Conservation (phyloP, 169 alveolate genomes). For the Plasmodium vivax region DNA sequence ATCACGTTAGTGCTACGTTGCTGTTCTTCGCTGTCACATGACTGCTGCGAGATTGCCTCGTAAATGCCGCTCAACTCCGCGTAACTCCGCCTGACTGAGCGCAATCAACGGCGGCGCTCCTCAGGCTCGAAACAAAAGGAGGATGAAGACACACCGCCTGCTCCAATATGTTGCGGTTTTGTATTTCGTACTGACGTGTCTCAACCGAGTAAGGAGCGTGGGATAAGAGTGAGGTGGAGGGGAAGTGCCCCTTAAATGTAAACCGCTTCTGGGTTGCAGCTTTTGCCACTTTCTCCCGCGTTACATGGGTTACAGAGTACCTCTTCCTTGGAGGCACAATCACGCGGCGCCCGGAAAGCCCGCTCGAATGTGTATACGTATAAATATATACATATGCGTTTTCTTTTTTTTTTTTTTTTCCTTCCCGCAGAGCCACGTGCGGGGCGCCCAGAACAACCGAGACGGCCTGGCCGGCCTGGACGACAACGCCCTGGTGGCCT, state of each 20-base stretch:
- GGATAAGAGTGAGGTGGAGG: background rate
- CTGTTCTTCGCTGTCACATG: background rate
- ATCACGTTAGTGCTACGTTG: background rate
- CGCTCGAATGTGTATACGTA: background rate
- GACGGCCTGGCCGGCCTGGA: conserved; percentile 3
- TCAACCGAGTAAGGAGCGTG: background rate
- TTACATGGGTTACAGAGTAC: background rate
- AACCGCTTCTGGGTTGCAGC: background rate
- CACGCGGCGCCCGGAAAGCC: background rate
- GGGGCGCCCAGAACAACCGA: background rate
- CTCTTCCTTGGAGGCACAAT: background rate
- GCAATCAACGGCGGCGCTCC: background rate
- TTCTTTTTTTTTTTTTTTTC: background rate
- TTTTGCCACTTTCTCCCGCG: background rate
- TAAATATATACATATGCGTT: background rate
- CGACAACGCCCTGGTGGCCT: conserved; percentile 32
- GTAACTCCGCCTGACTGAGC: background rate
- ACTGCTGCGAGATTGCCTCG: background rate
- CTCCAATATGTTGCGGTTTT: background rate
- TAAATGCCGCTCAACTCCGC: background rate
- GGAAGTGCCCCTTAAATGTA: background rate
- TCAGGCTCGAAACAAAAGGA: background rate
- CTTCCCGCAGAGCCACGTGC: background rate
- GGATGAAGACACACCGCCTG: conserved; percentile 11
- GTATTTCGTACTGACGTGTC: background rate